Evolutionary conservation across 192 early-diverging fungal genomes (phyloP), one percentile per base, ranked within the genome.

Genomic region (Backusella sp.): DNA sequence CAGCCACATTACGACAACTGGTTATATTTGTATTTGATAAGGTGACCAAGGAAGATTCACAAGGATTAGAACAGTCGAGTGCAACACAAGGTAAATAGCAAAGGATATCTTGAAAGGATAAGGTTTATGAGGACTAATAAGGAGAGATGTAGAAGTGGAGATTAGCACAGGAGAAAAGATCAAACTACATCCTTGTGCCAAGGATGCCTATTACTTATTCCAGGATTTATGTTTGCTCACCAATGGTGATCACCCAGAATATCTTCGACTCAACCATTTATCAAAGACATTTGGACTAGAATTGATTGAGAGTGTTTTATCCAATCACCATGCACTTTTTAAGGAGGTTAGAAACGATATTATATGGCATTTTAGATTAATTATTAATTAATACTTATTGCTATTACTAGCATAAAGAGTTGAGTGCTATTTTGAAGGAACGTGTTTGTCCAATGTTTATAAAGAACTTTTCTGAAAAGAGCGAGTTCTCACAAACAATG

Each of bases 381-480:
- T 49, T 32, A 32, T 32, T 32, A 19, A 6, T 23, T 36, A 14
- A n/a, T 21, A 73, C 70, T 12, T 28, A 9, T 17, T 17, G 49
- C 42, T 39, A 21, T 30, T 62, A 6, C 4, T 68, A 93, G 90
- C 94, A 97, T 82, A 76, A 87, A 26, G 91, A 92, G 36, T 90
- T 98, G 81, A 75, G 85, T 23, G 80, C 83, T 4, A 73, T 95
- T 4, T 76, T 99, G 68, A 87, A 92, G 52, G 94, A 96, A 75
- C 87, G 91, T 3, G 88, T 97, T 32, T 96, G 96, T 68, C 96
- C 98, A 7, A 79, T 96, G 42, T 85, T 98, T 35, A 96, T 98
- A 77, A 93, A 93, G 80, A 91, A 86, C n/a, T 96, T 98, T 77
- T 96, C 96, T 5, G 95, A 96, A n/a, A 93, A 95, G 56, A 81